Evolutionary conservation across 352 stramenopile species (phyloP).

Genomic region (Phytophthora fragariaefolia): DNA sequence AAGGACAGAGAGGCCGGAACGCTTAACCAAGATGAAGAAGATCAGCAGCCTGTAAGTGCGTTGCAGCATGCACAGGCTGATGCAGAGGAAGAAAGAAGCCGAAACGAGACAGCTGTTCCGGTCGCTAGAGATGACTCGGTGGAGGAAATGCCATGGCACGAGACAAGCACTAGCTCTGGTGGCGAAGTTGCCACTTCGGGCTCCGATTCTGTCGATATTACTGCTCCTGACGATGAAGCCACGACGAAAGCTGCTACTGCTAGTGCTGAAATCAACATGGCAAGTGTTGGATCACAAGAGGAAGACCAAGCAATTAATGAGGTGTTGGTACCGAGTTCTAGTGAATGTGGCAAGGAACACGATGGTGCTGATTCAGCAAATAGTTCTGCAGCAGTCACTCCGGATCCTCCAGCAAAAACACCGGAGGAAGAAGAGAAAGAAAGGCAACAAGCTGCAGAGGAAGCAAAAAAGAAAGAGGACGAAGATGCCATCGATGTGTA

Average conservation of each 20-base stretch:
- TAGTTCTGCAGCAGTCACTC: neutral
- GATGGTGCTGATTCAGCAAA: neutral
- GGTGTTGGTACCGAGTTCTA: neutral
- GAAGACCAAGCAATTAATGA: neutral
- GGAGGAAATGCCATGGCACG: slow-evolving; percentile 5
- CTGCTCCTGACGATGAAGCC: neutral
- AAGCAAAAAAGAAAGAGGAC: slow-evolving; percentile 67
- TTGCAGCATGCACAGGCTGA: neutral
- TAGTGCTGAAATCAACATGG: neutral
- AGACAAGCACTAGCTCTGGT: neutral
- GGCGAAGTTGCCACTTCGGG: neutral
- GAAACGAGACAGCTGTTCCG: slow-evolving; percentile 7
- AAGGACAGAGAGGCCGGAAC: slow-evolving; percentile 13
- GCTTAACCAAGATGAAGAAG: slow-evolving; percentile 26
- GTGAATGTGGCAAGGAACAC: neutral
- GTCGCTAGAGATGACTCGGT: neutral
- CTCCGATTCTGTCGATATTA: neutral
- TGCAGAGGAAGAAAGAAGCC: neutral
- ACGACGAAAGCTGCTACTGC: neutral
- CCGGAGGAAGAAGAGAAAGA: slow-evolving; percentile 48
- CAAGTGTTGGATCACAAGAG: neutral
- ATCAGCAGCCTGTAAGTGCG: slow-evolving; percentile 2
- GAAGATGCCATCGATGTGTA: slow-evolving; percentile 67
- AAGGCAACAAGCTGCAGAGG: slow-evolving; percentile 37
- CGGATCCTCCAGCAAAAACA: slow-evolving; percentile 16